phyloP scores from a whole-genome alignment of 2,329 filamentous ascomycete species.

The Acephala macrosclerotiorum region DNA sequence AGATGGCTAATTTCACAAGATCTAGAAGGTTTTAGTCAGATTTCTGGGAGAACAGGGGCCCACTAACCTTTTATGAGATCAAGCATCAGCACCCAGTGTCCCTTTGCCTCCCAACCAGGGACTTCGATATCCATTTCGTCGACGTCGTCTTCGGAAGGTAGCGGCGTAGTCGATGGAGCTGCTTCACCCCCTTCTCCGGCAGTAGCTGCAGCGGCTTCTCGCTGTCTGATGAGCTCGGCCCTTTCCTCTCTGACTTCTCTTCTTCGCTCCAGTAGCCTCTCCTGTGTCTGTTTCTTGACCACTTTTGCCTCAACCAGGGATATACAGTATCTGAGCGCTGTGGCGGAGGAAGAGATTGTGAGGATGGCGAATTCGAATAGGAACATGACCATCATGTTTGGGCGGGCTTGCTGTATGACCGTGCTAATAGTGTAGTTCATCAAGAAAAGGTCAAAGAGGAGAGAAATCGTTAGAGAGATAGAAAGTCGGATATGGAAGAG shows the following conservation, averaged over 20 bases:
- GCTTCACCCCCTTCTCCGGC: conserved; percentile 43
- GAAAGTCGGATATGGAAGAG: conserved; percentile 87
- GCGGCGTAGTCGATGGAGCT: conserved; percentile 47
- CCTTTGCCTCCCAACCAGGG: conserved; percentile 95
- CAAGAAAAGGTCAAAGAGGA: conserved; percentile 81
- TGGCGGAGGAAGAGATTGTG: conserved; percentile 80
- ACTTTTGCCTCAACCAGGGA: conserved; percentile 81
- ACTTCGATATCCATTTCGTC: conserved; percentile 96
- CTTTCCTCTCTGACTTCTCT: conserved; percentile 69
- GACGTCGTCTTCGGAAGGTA: conserved; percentile 76
- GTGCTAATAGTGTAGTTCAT: conserved; percentile 82
- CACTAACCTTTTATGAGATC: conserved; percentile 80
- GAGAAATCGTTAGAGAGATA: conserved; percentile 78
- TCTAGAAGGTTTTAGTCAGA: conserved; percentile 58
- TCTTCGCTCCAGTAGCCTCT: conserved; percentile 72
- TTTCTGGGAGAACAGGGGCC: neutral
- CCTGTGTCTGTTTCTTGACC: conserved; percentile 74
- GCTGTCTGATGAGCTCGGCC: conserved; percentile 53
- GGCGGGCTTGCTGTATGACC: conserved; percentile 86
- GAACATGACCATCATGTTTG: conserved; percentile 99
- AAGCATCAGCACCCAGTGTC: conserved; percentile 87
- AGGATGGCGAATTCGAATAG: conserved; percentile 96
- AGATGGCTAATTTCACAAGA: conserved; percentile 89
- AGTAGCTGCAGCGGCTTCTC: conserved; percentile 48
- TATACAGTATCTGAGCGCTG: conserved; percentile 78